Base-by-base conservation (phyloP, 345 rosid genomes). In the Salix udensis region DNA sequence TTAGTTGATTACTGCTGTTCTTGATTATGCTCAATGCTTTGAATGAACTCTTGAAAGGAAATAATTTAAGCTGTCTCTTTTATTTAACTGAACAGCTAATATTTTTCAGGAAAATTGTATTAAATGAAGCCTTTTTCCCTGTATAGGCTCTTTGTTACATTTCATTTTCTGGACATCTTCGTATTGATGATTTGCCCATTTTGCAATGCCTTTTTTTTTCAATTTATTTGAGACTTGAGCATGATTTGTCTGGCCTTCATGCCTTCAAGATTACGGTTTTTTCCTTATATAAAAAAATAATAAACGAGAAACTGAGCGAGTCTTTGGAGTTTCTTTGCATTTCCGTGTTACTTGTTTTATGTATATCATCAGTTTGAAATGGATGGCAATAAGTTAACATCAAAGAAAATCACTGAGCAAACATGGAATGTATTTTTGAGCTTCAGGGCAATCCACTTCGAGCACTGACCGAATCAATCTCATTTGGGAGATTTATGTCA, bases 401-500 rank as follows among this genome's bases (percentile, higher is more conserved):
- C 61, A 53, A 53, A 53, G 61, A 21, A 40, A 67, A 8, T 36
- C 50, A 8, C 52, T 44, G 36, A 46, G 19, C 31, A 6, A 40
- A 67, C 42, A 16, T 28, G 71, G 30, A 64, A 12, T 66, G 7
- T 39, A 36, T 42, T 24, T 42, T 75, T 50, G 13, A 60, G 81
- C 85, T 76, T 66, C 91, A 93, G 98, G 94, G 82, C 21, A 86
- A 82, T 71, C 91, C 94, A 4, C 61, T 78, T 79, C 84, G 86
- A 28, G 89, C 86, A 4, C 86, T 93, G 8, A 86, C 92, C 0
- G 99, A 93, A 74, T 96, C 98, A 0, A 78, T 93, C 64, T 91
- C 99, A 1, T 92, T 96, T 28, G 98, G 98, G 76, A 88, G 96
- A 85, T 96, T 85, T 55, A 83, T 89, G 87, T 85, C 94, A n/a